Base-by-base conservation (phyloP, 2,329 filamentous ascomycete genomes). In the Fusarium luffae region DNA sequence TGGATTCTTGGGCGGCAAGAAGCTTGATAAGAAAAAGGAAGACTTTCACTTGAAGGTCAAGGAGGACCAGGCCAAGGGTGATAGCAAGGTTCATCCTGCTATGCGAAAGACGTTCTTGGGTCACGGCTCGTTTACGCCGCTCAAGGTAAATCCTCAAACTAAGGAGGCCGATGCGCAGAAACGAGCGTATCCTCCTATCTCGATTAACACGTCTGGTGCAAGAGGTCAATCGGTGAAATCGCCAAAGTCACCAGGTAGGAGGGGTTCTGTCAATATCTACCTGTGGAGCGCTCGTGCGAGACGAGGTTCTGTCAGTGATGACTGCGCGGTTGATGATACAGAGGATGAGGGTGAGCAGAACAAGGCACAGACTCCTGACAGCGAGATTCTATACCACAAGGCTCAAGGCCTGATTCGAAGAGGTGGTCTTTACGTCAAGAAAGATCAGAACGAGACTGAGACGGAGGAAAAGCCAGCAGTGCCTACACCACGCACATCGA, bases 1-100 rank as follows among this genome's bases (percentile, higher is more conserved):
- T 3, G 77, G 77, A 14, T 84, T 84, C 65, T 78, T 84, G 25
- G 80, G 82, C 2, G 81, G 79, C 21, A 78, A 79, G 55, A 83
- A 82, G 59, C 74, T 83, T 18, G 81, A 82, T 48, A 75, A 80
- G 48, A 76, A 82, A 58, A 77, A 77, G 47, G 76, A 81, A 10
- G 76, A 76, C 2, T 77, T 77, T 19, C 70, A 77, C 11, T 72
- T 80, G 37, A 71, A 75, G 41, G 70, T 72, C 69, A 79, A 1
- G 34, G 34, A 37, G 18, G 73, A 70, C 12, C 72, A 76, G 5
- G 70, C 73, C 9, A 71, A 74, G 14, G 70, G 69, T 10, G 67
- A 76, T 23, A 74, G 69, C 8, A 75, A 69, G 25, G 73, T 79
- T 7, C 80, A 82, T 27, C 79, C 80, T 9, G 79, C 78, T 7